phyloP scores from a whole-genome alignment of 805 yeast species.

The Saccharomyces paradoxus region DNA sequence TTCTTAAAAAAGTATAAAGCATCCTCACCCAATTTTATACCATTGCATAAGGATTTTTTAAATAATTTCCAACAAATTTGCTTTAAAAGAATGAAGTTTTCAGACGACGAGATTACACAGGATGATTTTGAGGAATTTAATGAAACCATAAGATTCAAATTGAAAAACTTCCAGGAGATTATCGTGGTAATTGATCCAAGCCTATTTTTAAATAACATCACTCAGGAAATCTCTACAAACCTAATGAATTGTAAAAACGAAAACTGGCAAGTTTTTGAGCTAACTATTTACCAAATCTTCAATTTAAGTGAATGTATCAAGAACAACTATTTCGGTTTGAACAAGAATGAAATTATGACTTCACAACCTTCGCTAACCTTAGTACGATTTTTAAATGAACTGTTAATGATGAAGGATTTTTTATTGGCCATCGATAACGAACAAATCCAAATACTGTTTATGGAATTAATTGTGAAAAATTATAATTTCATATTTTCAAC shows the following conservation, averaged over 20 bases:
- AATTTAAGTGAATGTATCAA: constrained; percentile 73
- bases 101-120: constrained; percentile 63
- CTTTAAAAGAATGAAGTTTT: constrained; percentile 68
- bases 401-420: constrained; percentile 25
- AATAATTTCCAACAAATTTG: constrained; percentile 58
- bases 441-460: constrained; percentile 69
- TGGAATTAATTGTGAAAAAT: constrained; percentile 80
- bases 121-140: constrained; percentile 70
- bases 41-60: constrained; percentile 44
- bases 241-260: constrained; percentile 17
- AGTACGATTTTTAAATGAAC: constrained; percentile 23
- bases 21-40: constrained; percentile 32
- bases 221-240: constrained; percentile 45
- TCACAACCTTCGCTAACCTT: constrained; percentile 54
- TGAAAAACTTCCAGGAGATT: constrained; percentile 78
- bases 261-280: constrained; percentile 78
- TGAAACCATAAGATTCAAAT: constrained; percentile 60
- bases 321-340: constrained; percentile 64
- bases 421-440: constrained; percentile 45
- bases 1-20: constrained; percentile 52
- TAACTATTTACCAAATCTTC: constrained; percentile 76
- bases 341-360: constrained; percentile 54
- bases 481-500: constrained; percentile 40
- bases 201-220: constrained; percentile 51
- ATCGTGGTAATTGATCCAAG: constrained; percentile 55